Base-by-base conservation (phyloP, 2,329 filamentous ascomycete genomes). In the Aspergillus puulaauensis region DNA sequence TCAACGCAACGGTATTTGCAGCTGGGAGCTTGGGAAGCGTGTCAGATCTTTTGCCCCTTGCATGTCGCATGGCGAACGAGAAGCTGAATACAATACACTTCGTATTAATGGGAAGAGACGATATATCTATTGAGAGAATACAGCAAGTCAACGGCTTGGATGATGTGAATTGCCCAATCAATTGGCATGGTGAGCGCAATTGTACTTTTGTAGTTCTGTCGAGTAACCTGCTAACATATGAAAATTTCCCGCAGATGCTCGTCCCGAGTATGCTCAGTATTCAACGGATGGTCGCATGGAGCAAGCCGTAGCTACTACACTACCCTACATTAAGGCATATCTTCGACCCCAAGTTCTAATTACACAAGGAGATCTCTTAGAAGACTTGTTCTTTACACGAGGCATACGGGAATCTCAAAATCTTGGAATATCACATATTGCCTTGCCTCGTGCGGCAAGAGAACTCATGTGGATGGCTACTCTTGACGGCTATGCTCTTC, bases 31-130 rank as follows among this genome's bases (percentile, higher is more conserved):
- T 96, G 51, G 84, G 84, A 71, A 95, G 90, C 69, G 85, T 87
- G 15, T 83, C 90, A 0, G 83, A 83, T 33, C 72, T 97, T 53
- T 77, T 96, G 33, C 91, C 92, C 0, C 80, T 96, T 69, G 91
- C 93, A 6, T 98, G 95, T 73, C 85, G 90, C 66, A 97, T 97
- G 93, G 87, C 87, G 6, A 73, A 73, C 21, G 82, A 86, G 73
- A 81, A 83, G 56, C 80, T 83, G 58, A 96, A 86, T 68, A 82
- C 86, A 61, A 91, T 97, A 8, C 93, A 98, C 71, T 88, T 96
- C 69, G 88, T 85, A 0, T 75, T 98, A 4, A 83, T 96, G 76
- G 89, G 92, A 50, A 83, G 88, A 58, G 88, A 87, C 59, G 83
- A 87, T 12, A 83, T 96, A 51, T 77, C 84, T 0, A 74, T 96